Percentiles rank a stretch among this genome's conserved stretches.
Conservation (phyloP, 2,329 filamentous ascomycete genomes). For the Arthrobotrys sphaeroides region DNA sequence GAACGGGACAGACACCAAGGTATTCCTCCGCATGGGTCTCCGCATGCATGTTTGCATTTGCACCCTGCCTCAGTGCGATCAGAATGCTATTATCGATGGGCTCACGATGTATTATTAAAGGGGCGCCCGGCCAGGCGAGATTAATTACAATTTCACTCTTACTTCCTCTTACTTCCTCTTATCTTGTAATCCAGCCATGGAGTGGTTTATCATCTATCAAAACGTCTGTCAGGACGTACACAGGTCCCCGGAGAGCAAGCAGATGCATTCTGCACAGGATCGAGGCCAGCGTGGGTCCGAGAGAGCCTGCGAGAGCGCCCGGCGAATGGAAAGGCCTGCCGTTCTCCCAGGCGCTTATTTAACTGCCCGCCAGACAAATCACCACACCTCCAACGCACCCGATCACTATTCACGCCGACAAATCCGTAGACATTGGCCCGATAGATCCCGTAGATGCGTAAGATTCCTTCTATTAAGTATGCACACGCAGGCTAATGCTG, state of each 20-base stretch:
- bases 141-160: no score
- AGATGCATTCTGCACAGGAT: neutral
- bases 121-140: no score
- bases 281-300: neutral
- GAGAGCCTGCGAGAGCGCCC: neutral
- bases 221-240: no score
- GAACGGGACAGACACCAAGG: conserved; percentile 1
- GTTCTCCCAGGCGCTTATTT: conserved; percentile 13
- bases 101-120: no score
- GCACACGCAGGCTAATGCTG: conserved; percentile 58
- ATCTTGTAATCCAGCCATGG: neutral
- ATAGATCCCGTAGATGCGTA: neutral
- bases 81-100: no score
- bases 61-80: no score
- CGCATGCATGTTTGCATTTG: neutral
- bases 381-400: neutral
- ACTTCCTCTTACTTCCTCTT: no score
- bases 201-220: no score
- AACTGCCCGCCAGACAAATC: neutral
- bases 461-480: neutral
- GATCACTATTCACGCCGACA: neutral
- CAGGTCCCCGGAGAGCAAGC: no score
- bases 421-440: no score
- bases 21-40: neutral
- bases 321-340: neutral